Evolutionary conservation across 805 yeast genomes (phyloP).

Genomic region (Maudiozyma turicensis): DNA sequence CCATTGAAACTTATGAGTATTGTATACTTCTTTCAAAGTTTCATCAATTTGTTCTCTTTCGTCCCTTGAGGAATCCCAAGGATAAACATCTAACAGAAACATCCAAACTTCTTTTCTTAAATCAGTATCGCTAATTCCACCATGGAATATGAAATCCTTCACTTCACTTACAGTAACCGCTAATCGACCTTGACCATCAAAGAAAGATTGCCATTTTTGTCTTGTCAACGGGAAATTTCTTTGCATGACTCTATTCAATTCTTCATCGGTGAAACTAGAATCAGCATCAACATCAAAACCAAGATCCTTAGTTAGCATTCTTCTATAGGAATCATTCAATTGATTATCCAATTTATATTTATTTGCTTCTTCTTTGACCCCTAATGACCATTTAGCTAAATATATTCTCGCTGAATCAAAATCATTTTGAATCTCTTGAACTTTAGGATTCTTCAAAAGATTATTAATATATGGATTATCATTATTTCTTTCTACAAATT

Average conservation of each 20-base stretch:
- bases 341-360: conserved; percentile 36
- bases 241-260: conserved; percentile 48
- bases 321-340: conserved; percentile 50
- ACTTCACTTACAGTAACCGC: conserved; percentile 68
- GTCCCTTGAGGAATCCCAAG: conserved; percentile 72
- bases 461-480: conserved; percentile 34
- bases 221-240: conserved; percentile 37
- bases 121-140: conserved; percentile 51
- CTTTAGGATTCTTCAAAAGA: conserved; percentile 67
- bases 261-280: conserved; percentile 21
- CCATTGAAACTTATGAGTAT: conserved; percentile 64
- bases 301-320: conserved; percentile 47
- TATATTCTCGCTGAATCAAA: conserved; percentile 89
- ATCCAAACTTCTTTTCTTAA: conserved; percentile 76
- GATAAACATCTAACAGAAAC: conserved; percentile 70
- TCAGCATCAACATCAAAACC: conserved; percentile 38
- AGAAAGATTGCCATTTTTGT: conserved; percentile 77
- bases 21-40: conserved; percentile 51
- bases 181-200: conserved; percentile 70
- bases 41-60: conserved; percentile 55
- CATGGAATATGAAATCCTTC: conserved; percentile 79
- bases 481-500: conserved; percentile 36
- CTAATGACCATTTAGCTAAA: conserved; percentile 93
- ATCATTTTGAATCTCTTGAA: conserved; percentile 67
- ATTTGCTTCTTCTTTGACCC: conserved; percentile 86